These are phyloP conservation scores for Fusarium nematophilum DNA, from an alignment of 2,329 filamentous ascomycete genomes.

Conservation along the genomic window DNA sequence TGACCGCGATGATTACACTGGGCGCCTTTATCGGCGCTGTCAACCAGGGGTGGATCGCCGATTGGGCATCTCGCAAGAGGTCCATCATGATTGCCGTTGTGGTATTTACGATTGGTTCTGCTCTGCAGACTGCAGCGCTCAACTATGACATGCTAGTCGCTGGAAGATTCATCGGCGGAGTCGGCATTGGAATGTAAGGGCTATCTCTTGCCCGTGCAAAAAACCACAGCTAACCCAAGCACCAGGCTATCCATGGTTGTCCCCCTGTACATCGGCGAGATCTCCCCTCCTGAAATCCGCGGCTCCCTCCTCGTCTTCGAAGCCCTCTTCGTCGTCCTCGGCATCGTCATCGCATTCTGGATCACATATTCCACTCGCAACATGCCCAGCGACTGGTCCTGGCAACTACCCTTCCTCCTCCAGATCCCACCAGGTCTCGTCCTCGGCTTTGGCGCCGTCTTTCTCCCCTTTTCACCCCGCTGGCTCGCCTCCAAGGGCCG, in stretches of 20 bases:
- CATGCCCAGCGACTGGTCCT: conserved; percentile 42
- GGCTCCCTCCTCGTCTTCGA: conserved; percentile 59
- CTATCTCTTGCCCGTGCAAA: no score
- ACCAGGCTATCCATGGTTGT: conserved; percentile 48
- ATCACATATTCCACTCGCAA: conserved; percentile 47
- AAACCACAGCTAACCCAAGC: no score
- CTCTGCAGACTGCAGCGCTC: no score
- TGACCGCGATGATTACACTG: conserved; percentile 58
- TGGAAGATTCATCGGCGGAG: no score
- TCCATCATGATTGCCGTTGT: no score
- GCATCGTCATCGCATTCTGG: conserved; percentile 48
- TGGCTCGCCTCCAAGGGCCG: conserved; percentile 44
- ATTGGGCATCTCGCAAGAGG: no score
- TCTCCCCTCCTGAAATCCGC: conserved; percentile 60
- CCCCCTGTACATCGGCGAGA: conserved; percentile 58
- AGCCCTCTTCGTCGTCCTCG: conserved; percentile 48
- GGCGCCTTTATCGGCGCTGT: conserved; percentile 50
- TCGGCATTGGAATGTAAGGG: no score
- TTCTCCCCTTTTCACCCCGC: conserved; percentile 44
- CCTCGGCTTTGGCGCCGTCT: conserved; percentile 39
- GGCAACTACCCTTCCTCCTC: conserved; percentile 46
- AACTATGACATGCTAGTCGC: no score
- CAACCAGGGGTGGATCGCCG: conserved; percentile 23
- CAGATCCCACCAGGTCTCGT: conserved; percentile 44
- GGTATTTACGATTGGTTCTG: no score